Evolutionary conservation across 495 filamentous ascomycete species (phyloP).

Genomic region (Hypoxylon rickii): DNA sequence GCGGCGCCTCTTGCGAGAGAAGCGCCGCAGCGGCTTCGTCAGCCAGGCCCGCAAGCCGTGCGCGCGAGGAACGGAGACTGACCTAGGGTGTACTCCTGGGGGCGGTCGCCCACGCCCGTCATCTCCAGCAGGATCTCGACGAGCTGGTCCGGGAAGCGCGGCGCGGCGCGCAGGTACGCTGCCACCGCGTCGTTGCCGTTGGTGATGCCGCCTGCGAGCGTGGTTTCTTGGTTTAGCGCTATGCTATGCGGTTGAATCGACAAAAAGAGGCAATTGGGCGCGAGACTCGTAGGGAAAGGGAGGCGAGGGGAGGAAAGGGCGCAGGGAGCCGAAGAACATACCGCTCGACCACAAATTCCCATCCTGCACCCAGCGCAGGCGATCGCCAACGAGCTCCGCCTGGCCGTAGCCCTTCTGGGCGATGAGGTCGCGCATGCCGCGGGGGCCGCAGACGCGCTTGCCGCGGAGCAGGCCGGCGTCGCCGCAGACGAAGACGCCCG

Average conservation of each 20-base stretch:
- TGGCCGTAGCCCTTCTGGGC: conserved; percentile 50
- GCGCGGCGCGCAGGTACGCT: conserved; percentile 53
- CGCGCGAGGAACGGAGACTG: conserved; percentile 15
- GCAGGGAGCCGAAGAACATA: conserved; percentile 40
- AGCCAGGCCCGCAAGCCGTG: conserved; percentile 16
- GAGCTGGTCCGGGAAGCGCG: conserved; percentile 49
- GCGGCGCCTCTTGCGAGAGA: too few relatives aligned
- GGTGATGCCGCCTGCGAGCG: conserved; percentile 58
- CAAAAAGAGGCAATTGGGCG: too few relatives aligned
- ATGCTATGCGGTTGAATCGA: too few relatives aligned
- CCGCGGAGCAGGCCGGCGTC: conserved; percentile 57
- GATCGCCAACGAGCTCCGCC: conserved; percentile 50
- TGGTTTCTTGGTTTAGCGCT: too few relatives aligned
- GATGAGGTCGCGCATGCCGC: conserved; percentile 52
- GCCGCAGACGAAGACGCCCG: conserved; percentile 54
- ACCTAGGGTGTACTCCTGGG: conserved; percentile 48
- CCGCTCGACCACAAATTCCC: conserved; percentile 66
- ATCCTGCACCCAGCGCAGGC: conserved; percentile 55
- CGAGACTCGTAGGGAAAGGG: too few relatives aligned
- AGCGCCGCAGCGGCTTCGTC: conserved; percentile 8
- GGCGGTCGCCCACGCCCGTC: conserved; percentile 57
- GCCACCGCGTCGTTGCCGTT: conserved; percentile 66
- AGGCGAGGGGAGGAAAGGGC: neutral
- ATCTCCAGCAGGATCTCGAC: conserved; percentile 54
- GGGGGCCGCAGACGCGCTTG: conserved; percentile 54